phyloP scores from a whole-genome alignment of 2,329 filamentous ascomycete genomes.

The Ascochyta koolunga region DNA sequence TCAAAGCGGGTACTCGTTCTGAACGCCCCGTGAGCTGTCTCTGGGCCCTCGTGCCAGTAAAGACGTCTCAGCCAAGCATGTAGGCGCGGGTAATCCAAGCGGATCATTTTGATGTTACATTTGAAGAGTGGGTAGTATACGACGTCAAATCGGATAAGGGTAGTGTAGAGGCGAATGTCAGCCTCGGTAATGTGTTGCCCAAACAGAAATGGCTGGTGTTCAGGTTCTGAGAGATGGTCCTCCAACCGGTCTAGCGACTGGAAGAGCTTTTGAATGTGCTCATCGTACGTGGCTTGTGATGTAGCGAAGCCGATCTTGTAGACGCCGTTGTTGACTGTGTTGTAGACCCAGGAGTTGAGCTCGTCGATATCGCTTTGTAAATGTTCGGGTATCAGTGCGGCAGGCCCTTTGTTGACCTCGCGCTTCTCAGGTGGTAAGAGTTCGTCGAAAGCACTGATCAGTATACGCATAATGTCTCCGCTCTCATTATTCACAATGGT shows the following conservation, averaged over 20 bases:
- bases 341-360: constrained; percentile 81
- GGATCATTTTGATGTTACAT: constrained; percentile 84
- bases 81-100: constrained; percentile 78
- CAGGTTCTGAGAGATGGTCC: constrained; percentile 63
- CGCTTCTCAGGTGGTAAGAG: constrained; percentile 56
- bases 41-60: constrained; percentile 71
- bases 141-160: constrained; percentile 65
- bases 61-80: constrained; percentile 80
- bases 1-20: constrained; percentile 39
- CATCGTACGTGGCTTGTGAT: constrained; percentile 81
- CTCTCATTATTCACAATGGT: constrained; percentile 47
- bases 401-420: constrained; percentile 56
- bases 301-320: constrained; percentile 79
- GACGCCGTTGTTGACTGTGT: constrained; percentile 60
- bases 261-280: constrained; percentile 74
- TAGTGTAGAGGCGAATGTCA: constrained; percentile 58
- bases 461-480: constrained; percentile 43
- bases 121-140: constrained; percentile 65
- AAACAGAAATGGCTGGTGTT: constrained; percentile 71
- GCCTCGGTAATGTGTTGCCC: constrained; percentile 63
- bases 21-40: constrained; percentile 37
- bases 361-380: constrained; percentile 75
- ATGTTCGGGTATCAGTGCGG: constrained; percentile 71
- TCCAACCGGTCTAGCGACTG: constrained; percentile 78
- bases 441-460: constrained; percentile 42